Percentiles rank a stretch among this genome's conserved stretches.
Evolutionary conservation across 176 grass and related monocot species (phyloP).

Genomic region (Luzula sylvatica): DNA sequence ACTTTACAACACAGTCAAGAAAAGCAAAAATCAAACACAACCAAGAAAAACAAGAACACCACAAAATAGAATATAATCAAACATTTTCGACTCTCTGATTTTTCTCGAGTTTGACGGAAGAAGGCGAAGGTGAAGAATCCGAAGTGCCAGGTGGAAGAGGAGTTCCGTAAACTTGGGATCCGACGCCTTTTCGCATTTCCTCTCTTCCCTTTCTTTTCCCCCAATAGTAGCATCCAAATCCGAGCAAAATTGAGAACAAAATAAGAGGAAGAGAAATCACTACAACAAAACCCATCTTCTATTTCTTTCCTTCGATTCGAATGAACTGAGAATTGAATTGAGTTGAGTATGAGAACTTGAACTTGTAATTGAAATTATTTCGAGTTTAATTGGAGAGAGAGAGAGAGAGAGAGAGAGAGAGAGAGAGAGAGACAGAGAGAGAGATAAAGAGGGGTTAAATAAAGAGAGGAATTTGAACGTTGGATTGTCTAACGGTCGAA

Average conservation of each 20-base stretch:
- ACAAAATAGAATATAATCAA: slow-evolving; percentile 2
- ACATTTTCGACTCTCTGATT: background rate
- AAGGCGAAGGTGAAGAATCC: background rate
- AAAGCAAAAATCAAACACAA: slow-evolving; percentile 1
- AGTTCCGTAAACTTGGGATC: slow-evolving; percentile 25
- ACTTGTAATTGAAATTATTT: background rate
- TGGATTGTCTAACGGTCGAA: slow-evolving; percentile 23
- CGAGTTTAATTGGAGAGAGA: background rate
- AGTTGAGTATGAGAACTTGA: background rate
- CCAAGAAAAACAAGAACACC: background rate
- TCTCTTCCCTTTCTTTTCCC: slow-evolving; percentile 26
- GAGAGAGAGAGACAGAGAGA: background rate
- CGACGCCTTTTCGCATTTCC: slow-evolving; percentile 22
- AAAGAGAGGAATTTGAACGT: background rate
- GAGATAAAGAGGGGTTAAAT: no score
- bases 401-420: background rate
- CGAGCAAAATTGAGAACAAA: slow-evolving; percentile 27
- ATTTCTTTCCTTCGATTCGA: background rate
- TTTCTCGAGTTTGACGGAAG: slow-evolving; percentile 1
- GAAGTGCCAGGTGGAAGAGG: slow-evolving; percentile 13
- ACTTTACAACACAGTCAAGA: background rate
- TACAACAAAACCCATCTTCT: slow-evolving; percentile 29
- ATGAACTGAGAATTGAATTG: background rate
- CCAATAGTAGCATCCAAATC: slow-evolving; percentile 28
- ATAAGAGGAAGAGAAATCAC: slow-evolving; percentile 30